A percentile compares a stretch with the other conserved stretches of the same genome.
Evolutionary conservation across 139 green algal genomes (phyloP).

Genomic region (Bryopsis sp.): DNA sequence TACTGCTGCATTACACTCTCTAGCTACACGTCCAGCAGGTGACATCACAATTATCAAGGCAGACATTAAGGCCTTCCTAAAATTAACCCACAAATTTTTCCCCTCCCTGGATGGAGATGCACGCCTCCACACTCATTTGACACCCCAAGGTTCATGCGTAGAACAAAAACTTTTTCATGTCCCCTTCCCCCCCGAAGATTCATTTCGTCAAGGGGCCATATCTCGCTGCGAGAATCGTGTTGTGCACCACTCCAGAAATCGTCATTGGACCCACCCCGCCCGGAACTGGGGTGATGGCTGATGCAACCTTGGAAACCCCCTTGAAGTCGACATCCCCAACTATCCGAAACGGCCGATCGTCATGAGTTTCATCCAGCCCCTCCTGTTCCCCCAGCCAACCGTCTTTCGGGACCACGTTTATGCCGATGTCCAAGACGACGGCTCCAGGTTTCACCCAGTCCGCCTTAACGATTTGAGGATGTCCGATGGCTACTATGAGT

Average conservation of each 20-base stretch:
- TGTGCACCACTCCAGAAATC: slow-evolving; percentile 77
- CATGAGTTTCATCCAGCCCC: background rate
- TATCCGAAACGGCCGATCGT: slow-evolving; percentile 35
- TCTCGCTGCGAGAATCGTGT: slow-evolving; percentile 40
- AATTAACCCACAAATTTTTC: no score
- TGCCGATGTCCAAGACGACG: slow-evolving; percentile 64
- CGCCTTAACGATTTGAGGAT: slow-evolving; percentile 32
- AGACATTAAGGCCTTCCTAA: no score
- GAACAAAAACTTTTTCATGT: no score
- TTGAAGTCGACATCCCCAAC: slow-evolving; percentile 76
- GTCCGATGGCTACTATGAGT: slow-evolving; percentile 68
- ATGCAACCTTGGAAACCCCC: slow-evolving; percentile 45
- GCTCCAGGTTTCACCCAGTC: slow-evolving; percentile 66
- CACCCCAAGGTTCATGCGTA: no score
- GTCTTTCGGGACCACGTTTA: slow-evolving; percentile 37
- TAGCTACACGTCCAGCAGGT: no score
- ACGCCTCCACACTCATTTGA: no score
- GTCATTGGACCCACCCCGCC: slow-evolving; percentile 90
- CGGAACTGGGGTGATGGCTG: slow-evolving; percentile 71
- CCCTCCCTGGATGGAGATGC: no score
- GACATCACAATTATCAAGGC: no score
- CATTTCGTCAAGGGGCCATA: no score
- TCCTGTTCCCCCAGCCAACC: no score
- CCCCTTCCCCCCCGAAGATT: no score
- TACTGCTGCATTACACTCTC: no score